Evolutionary conservation across 2,329 filamentous ascomycete species (phyloP).

Genomic region (Nigrospora osmanthi): DNA sequence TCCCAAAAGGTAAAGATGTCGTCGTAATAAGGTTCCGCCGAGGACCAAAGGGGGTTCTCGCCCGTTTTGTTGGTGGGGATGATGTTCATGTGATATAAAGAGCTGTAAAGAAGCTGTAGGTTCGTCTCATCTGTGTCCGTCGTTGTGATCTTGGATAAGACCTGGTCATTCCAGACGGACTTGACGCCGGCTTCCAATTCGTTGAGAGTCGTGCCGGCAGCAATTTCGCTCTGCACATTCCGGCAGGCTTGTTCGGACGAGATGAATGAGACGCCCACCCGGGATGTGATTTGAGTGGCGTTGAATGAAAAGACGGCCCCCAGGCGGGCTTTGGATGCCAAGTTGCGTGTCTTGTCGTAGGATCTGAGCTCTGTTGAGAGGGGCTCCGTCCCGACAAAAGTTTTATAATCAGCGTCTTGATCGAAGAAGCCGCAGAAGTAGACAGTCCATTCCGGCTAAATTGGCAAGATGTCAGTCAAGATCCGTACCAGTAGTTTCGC

Average conservation of each 20-base stretch:
- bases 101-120: conserved; percentile 56
- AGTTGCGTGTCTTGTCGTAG: conserved; percentile 5
- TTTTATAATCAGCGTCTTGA: conserved; percentile 31
- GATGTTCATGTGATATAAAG: conserved; percentile 62
- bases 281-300: conserved; percentile 37
- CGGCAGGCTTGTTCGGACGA: conserved; percentile 51
- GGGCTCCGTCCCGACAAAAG: conserved; percentile 30
- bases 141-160: conserved; percentile 57
- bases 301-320: conserved; percentile 49
- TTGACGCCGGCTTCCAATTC: conserved; percentile 38
- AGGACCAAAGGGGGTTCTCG: conserved; percentile 61
- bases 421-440: conserved; percentile 58
- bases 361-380: conserved; percentile 23
- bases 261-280: conserved; percentile 63
- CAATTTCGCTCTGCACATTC: conserved; percentile 50
- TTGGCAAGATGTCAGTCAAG: too few species aligned
- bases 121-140: conserved; percentile 47
- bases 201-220: conserved; percentile 30
- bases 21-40: conserved; percentile 61
- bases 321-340: conserved; percentile 24
- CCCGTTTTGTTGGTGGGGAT: conserved; percentile 64
- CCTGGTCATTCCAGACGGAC: conserved; percentile 50
- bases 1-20: conserved; percentile 68
- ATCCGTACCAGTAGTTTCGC: too few species aligned
- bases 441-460: conserved; percentile 47